Conservation (phyloP, 768 basidiomycete genomes). For the Termitomyces bulborhizus region DNA sequence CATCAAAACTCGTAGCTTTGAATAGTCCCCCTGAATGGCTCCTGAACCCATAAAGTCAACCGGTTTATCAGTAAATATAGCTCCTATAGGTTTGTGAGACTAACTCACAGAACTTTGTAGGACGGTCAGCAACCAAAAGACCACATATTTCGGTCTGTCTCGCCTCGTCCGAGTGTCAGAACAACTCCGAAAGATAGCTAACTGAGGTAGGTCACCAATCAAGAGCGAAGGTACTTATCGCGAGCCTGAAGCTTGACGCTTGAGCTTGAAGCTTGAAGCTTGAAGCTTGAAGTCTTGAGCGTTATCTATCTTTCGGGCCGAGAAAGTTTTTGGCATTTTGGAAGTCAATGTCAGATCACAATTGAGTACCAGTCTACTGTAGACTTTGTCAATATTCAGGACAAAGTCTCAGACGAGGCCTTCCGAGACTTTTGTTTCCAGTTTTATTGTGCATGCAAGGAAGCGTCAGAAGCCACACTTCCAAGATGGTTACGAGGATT, state of each 20-base stretch:
- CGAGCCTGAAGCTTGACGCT: constrained; percentile 1
- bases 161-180: too few relatives aligned
- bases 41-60: background rate
- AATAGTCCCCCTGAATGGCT: background rate
- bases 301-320: background rate
- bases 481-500: constrained; percentile 8
- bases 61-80: background rate
- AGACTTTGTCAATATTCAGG: background rate
- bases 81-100: background rate
- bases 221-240: background rate
- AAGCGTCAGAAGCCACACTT: constrained; percentile 4
- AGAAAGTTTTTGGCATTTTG: background rate
- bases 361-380: constrained; percentile 5
- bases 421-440: constrained; percentile 10
- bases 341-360: constrained; percentile 8
- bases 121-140: too few relatives aligned
- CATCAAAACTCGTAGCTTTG: background rate
- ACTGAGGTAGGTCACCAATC: too few relatives aligned
- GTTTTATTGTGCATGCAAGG: constrained; percentile 1
- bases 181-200: too few relatives aligned
- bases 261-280: background rate
- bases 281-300: background rate
- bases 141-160: background rate
- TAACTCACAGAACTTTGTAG: background rate
- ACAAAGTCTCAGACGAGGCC: constrained; percentile 5